Percentiles rank a stretch among this genome's conserved stretches.
Evolutionary conservation across 768 basidiomycete genomes (phyloP).

Genomic region (Hysterangium stoloniferum): DNA sequence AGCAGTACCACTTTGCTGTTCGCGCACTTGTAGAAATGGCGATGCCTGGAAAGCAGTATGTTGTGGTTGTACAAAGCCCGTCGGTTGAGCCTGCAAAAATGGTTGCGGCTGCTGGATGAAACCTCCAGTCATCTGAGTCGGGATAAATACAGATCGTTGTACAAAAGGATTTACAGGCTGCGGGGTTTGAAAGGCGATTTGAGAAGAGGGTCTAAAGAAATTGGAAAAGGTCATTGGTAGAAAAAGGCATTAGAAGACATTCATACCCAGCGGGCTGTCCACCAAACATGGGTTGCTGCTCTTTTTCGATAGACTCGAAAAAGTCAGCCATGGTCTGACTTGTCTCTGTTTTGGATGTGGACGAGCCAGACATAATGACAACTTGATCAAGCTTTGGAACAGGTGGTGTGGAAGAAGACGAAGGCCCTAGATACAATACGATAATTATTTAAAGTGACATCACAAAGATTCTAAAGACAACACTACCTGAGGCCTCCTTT

Average conservation of each 20-base stretch:
- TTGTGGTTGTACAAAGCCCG: slow-evolving; percentile 48
- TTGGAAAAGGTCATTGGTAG: slow-evolving; percentile 6
- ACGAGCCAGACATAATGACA: slow-evolving; percentile 17
- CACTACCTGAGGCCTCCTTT: slow-evolving; percentile 1
- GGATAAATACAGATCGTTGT: slow-evolving; percentile 33
- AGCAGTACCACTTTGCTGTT: slow-evolving; percentile 27
- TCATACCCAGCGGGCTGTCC: slow-evolving; percentile 51
- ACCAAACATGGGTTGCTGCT: slow-evolving; percentile 66
- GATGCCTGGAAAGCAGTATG: slow-evolving; percentile 25
- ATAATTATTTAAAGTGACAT: background rate
- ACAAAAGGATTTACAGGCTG: slow-evolving; percentile 5
- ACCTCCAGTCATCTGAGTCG: slow-evolving; percentile 28
- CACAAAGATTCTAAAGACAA: slow-evolving; percentile 12
- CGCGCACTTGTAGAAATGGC: slow-evolving; percentile 29
- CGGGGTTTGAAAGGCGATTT: background rate
- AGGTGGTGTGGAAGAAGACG: slow-evolving; percentile 20
- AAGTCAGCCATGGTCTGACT: slow-evolving; percentile 68
- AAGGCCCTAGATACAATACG: slow-evolving; percentile 8
- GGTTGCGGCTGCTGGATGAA: slow-evolving; percentile 28
- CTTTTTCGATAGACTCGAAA: slow-evolving; percentile 80
- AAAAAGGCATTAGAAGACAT: background rate
- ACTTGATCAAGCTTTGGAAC: slow-evolving; percentile 18
- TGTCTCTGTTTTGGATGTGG: slow-evolving; percentile 26
- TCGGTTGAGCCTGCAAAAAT: slow-evolving; percentile 45
- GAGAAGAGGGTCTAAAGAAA: background rate